Percentiles rank a stretch among this genome's conserved stretches.
These are phyloP conservation scores for Daedaleopsis nitida DNA, from an alignment of 768 basidiomycete genomes.

Conservation along the genomic window DNA sequence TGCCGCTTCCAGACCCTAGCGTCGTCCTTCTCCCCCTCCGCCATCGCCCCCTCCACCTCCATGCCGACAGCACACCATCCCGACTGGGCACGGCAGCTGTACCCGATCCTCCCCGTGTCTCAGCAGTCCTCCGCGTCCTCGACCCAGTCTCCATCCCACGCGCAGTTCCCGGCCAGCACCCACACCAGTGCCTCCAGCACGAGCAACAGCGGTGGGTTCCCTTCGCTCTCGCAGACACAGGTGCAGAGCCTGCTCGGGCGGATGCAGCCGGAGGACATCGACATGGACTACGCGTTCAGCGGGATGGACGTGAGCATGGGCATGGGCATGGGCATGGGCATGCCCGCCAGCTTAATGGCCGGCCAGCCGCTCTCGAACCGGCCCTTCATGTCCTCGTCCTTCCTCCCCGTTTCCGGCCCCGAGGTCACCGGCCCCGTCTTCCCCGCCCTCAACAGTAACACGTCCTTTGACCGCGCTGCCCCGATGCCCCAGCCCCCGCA, in stretches of 20 bases:
- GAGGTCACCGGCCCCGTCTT: too few relatives aligned
- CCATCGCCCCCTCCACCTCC: too few relatives aligned
- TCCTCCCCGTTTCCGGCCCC: too few relatives aligned
- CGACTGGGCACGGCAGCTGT: neutral
- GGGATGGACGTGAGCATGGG: conserved; percentile 10
- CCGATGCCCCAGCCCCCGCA: neutral
- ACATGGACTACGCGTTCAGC: conserved; percentile 4
- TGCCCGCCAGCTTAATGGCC: conserved; percentile 43
- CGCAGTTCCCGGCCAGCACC: neutral
- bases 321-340: conserved; percentile 2
- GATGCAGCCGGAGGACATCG: conserved; percentile 4
- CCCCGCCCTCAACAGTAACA: conserved; percentile 17
- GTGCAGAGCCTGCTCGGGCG: neutral
- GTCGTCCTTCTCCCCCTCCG: conserved; percentile 1
- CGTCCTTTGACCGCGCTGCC: conserved; percentile 17
- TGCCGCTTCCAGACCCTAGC: conserved; percentile 3
- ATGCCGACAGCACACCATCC: neutral
- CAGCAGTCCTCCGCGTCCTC: conserved; percentile 3
- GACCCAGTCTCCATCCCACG: conserved; percentile 4
- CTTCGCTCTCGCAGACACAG: conserved; percentile 1
- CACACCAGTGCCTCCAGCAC: neutral
- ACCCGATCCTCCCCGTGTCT: neutral
- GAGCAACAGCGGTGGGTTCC: neutral
- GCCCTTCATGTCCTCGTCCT: conserved; percentile 33
- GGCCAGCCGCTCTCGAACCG: conserved; percentile 43